phyloP scores from a whole-genome alignment of 306 rosid species.

The Citrullus colocynthis region DNA sequence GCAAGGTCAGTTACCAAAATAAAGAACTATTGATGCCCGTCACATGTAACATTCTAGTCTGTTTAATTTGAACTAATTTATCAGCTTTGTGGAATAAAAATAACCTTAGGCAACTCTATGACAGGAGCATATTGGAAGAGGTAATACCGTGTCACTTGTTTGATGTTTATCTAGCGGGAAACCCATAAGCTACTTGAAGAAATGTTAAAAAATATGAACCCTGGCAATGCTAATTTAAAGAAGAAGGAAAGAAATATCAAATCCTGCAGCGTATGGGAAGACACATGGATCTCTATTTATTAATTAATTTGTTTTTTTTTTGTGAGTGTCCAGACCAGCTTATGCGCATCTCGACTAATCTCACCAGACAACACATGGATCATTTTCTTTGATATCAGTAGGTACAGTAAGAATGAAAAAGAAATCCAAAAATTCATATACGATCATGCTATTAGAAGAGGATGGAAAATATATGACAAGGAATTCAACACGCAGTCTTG shows the following conservation, averaged over 20 bases:
- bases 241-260: neutral
- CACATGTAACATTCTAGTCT: neutral
- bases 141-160: neutral
- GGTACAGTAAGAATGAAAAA: neutral
- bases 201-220: neutral
- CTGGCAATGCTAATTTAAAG: neutral
- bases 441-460: neutral
- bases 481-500: neutral
- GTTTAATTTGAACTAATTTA: neutral
- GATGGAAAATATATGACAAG: neutral
- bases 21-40: neutral
- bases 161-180: neutral
- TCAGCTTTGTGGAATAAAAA: neutral
- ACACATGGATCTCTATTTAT: neutral
- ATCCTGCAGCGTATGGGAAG: neutral
- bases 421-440: neutral
- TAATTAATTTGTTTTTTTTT: neutral
- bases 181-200: neutral
- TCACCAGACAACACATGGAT: no score
- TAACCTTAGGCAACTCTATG: neutral
- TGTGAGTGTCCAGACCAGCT: no score
- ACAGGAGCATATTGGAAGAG: neutral
- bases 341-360: no score
- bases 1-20: conserved; percentile 18
- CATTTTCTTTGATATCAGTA: neutral